These are phyloP conservation scores for Peribolospora kevripleyi DNA, from an alignment of 768 basidiomycete species.

Conservation along the genomic window DNA sequence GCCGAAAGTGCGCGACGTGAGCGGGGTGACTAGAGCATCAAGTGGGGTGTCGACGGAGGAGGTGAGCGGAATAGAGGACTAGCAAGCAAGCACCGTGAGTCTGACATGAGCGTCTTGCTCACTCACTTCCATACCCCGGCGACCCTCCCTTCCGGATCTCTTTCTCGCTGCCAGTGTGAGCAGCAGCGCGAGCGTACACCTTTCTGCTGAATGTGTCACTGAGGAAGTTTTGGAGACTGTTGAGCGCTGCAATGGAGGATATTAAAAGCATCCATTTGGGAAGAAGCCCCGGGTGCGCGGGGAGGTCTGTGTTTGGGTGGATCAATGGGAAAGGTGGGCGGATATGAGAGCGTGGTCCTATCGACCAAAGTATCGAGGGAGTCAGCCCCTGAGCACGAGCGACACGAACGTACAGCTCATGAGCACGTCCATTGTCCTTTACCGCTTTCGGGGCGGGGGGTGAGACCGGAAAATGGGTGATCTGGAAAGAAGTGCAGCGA, in stretches of 20 bases:
- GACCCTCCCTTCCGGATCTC: not conserved
- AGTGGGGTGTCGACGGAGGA: not conserved
- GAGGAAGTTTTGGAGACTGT: slow-evolving; percentile 56
- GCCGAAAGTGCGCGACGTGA: slow-evolving; percentile 74
- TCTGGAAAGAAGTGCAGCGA: no score
- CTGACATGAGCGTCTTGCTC: slow-evolving; percentile 7
- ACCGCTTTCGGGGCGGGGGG: no score
- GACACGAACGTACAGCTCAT: no score
- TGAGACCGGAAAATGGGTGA: no score
- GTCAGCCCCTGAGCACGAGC: no score
- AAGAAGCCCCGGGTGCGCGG: slow-evolving; percentile 34
- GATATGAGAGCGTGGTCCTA: no score
- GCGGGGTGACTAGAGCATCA: slow-evolving; percentile 39
- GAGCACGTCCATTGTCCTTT: no score
- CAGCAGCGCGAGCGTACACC: slow-evolving; percentile 36
- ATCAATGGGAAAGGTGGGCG: no score
- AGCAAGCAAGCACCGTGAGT: slow-evolving; percentile 19
- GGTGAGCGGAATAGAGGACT: not conserved
- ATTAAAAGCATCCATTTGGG: slow-evolving; percentile 75
- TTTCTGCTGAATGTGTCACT: slow-evolving; percentile 52
- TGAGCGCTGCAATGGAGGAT: slow-evolving; percentile 36
- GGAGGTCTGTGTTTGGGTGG: slow-evolving; percentile 11
- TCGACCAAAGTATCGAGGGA: no score
- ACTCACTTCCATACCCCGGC: not conserved
- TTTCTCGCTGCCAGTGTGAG: slow-evolving; percentile 16